phyloP scores from a whole-genome alignment of 371 early-diverging fungal genomes.

The Mycotypha africana region DNA sequence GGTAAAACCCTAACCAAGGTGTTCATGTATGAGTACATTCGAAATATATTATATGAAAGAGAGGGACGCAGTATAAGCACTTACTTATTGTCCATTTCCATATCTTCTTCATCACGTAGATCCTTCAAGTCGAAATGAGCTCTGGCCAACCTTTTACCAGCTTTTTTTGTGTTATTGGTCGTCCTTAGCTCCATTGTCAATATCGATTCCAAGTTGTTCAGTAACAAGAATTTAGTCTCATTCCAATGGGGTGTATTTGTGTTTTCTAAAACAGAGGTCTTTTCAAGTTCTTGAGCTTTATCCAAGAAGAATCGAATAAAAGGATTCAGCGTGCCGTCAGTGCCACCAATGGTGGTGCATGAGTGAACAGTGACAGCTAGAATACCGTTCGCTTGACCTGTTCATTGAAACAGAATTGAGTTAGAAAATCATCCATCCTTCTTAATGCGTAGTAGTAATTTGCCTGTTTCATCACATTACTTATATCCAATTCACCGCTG shows the following conservation, averaged over 20 bases:
- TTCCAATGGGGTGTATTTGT: slow-evolving; percentile 58
- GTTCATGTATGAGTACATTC: too few species aligned
- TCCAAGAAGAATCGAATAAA: slow-evolving; percentile 70
- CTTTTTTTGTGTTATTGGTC: slow-evolving; percentile 13
- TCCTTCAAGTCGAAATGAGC: slow-evolving; percentile 50
- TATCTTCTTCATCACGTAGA: slow-evolving; percentile 28
- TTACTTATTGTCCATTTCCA: slow-evolving; percentile 12
- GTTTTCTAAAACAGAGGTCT: slow-evolving; percentile 52
- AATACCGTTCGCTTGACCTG: slow-evolving; percentile 74
- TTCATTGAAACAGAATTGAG: slow-evolving; percentile 15
- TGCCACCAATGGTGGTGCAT: slow-evolving; percentile 72
- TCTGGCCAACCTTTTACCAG: slow-evolving; percentile 32
- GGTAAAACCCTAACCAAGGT: slow-evolving; percentile 29
- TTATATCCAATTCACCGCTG: slow-evolving; percentile 54
- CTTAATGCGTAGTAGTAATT: neutral
- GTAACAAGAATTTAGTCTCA: slow-evolving; percentile 51
- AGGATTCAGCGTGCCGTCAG: slow-evolving; percentile 76
- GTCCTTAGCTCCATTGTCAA: slow-evolving; percentile 38
- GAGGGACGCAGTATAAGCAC: neutral
- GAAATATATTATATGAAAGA: neutral
- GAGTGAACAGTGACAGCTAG: slow-evolving; percentile 73
- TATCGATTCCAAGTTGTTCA: slow-evolving; percentile 48
- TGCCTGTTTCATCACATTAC: slow-evolving; percentile 12
- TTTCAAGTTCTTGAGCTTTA: slow-evolving; percentile 65
- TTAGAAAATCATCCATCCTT: neutral